Evolutionary conservation across 2,329 filamentous ascomycete genomes (phyloP), one percentile per base, ranked within the genome.

Genomic region (Pseudogymnoascus sp.): DNA sequence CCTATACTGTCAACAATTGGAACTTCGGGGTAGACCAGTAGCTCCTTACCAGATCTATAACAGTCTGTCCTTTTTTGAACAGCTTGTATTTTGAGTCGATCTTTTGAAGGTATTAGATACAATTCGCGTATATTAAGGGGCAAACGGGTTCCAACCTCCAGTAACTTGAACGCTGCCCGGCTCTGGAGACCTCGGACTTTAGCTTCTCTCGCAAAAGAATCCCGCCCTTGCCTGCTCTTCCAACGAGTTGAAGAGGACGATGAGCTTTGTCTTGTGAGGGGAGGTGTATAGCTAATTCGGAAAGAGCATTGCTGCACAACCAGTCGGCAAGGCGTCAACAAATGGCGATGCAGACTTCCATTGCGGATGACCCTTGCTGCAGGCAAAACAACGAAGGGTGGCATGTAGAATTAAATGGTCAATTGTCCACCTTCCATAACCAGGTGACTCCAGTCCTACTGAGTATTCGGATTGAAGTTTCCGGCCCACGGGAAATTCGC

Each of bases 151-250:
- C 58, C 33, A 71, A 91, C 91, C 79, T 97, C 89, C 15, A 97
- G 75, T 8, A 99, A 78, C 74, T 99, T 99, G 74, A 94, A 97
- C 0, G 92, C 94, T 25, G 94, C 94, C 64, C 94, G 85, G 68
- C 91, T 95, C 75, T 93, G 97, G 62, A 97, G 76, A 0, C 87
- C 87, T 66, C 89, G 82, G 2, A 95, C 85, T 69, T 85, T 88
- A 50, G 94, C 92, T 68, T 89, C 84, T 61, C 83, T 83, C 0
- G 88, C 83, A 71, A 85, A 96, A 15, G 75, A 75, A 75, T 99
- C 94, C 39, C 75, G 81, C 38, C 78, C 78, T 71, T 97, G 92
- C 18, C 94, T 87, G 59, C 82, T 80, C 72, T 91, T 90, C 94
- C 94, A 99, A 73, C 85, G 79, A 58, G 83, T 89, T 1, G 87